Evolutionary conservation across 163 green algal genomes (phyloP).

Genomic region (Chlorella variabilis): DNA sequence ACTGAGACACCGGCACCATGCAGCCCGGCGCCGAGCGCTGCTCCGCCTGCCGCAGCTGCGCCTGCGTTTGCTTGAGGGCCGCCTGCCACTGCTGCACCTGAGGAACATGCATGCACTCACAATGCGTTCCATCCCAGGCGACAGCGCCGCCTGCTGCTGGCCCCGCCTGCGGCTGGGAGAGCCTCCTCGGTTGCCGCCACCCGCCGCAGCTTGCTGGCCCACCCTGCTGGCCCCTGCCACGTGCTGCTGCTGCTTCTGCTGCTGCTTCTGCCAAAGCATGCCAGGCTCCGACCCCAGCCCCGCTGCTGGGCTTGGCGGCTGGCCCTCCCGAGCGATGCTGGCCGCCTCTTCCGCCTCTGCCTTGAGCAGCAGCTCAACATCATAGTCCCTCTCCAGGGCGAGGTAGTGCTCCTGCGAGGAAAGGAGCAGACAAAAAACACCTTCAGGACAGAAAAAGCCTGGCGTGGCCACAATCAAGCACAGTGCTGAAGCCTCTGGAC

Average conservation of each 20-base stretch:
- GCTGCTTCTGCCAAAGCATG: not conserved
- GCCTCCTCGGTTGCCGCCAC: too few species aligned
- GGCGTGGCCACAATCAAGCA: too few species aligned
- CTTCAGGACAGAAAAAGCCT: too few species aligned
- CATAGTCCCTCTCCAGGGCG: constrained; percentile 25
- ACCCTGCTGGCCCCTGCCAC: not conserved
- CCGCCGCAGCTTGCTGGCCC: too few species aligned
- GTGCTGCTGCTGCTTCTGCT: not conserved
- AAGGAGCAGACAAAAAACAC: not conserved
- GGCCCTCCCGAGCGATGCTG: not conserved
- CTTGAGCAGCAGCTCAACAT: constrained; percentile 26
- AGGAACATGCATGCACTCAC: not conserved
- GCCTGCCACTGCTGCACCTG: constrained; percentile 16
- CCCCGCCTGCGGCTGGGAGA: not conserved
- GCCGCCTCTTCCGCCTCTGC: not conserved
- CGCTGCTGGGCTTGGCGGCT: not conserved
- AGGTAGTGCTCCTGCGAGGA: constrained; percentile 7
- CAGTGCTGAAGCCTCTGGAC: too few species aligned
- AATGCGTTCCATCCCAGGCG: not conserved
- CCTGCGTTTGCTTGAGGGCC: not conserved
- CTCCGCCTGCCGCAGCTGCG: not conserved
- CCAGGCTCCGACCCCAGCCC: not conserved
- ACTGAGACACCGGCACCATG: not conserved
- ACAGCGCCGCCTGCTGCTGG: not conserved
- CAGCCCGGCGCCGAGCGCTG: not conserved